Evolutionary conservation across 192 early-diverging fungal species (phyloP).

Genomic region (Entomortierella lignicola): DNA sequence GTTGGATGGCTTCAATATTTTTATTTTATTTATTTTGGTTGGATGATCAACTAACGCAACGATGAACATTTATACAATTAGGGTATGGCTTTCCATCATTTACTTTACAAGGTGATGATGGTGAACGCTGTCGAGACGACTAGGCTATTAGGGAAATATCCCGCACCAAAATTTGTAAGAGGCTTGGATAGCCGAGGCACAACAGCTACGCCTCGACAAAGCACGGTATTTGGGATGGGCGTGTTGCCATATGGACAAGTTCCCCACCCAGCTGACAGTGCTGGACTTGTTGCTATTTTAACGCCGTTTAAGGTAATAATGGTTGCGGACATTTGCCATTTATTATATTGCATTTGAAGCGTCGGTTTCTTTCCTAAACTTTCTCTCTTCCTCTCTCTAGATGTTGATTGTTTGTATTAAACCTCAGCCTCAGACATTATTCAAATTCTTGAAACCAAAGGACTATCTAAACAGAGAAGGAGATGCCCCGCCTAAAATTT

Average conservation of each 20-base stretch:
- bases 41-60: neutral
- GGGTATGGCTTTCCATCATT: conserved; percentile 72
- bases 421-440: conserved; percentile 66
- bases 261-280: conserved; percentile 64
- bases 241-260: conserved; percentile 67
- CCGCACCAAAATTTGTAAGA: conserved; percentile 42
- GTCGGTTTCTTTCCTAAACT: no score
- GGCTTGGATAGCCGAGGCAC: conserved; percentile 4
- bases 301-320: conserved; percentile 72
- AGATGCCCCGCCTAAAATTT: conserved; percentile 41
- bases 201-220: conserved; percentile 50
- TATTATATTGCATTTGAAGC: no score
- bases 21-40: no score
- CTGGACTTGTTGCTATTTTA: conserved; percentile 68
- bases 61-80: no score
- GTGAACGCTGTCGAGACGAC: conserved; percentile 69
- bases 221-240: conserved; percentile 69
- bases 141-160: conserved; percentile 67
- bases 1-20: no score
- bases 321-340: no score
- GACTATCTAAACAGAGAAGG: conserved; percentile 24
- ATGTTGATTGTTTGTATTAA: conserved; percentile 70
- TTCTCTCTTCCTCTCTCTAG: conserved; percentile 16
- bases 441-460: conserved; percentile 66
- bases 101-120: conserved; percentile 69